Evolutionary conservation across 2,329 filamentous ascomycete genomes (phyloP), one percentile per base, ranked within the genome.

Genomic region (Calonectria naviculata): DNA sequence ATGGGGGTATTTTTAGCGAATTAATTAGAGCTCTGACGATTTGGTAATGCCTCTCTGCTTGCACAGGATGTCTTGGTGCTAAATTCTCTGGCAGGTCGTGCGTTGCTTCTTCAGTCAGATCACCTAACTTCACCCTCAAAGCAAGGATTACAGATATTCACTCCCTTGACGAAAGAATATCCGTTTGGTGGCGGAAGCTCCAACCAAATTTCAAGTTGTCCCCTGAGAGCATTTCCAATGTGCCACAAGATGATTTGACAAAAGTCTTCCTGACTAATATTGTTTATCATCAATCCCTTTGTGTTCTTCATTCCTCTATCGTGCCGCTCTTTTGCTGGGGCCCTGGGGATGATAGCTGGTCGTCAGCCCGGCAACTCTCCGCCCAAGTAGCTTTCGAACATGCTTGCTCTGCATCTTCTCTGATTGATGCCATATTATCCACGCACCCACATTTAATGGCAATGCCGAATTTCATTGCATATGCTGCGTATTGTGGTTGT

Each of bases 321-420:
- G 73, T 78, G 4, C 76, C 76, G 5, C 54, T 78, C 3, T 78
- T 76, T 60, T 78, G 68, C 21, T 75, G 75, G 71, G 46, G 67
- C 15, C 10, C 66, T 5, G 46, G 60, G 9, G 72, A 75, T 9
- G 62, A 61, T 10, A 36, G 10, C 5, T 73, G 66, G 56, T 24
- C 67, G 4, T 68, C 65, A 9, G 74, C 73, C 3, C 69, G 71
- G 15, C 73, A 75, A 49, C n/a, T 78, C 19, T 78, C 75, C 1
- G 75, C 75, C 0, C 75, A 76, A 38, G 65, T 61, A 2, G 75
- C 75, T 5, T 74, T 76, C 19, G 73, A 78, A 26, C 71, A 78
- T 21, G 74, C 75, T 4, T 65, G 67, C 28, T n/a, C n/a, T 13
- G 47, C 73, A 24, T 78, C 76, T 4, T 38, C 17, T 12, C 28